Conservation (phyloP, 1,284 basidiomycete genomes). For the Puccinia coronata region DNA sequence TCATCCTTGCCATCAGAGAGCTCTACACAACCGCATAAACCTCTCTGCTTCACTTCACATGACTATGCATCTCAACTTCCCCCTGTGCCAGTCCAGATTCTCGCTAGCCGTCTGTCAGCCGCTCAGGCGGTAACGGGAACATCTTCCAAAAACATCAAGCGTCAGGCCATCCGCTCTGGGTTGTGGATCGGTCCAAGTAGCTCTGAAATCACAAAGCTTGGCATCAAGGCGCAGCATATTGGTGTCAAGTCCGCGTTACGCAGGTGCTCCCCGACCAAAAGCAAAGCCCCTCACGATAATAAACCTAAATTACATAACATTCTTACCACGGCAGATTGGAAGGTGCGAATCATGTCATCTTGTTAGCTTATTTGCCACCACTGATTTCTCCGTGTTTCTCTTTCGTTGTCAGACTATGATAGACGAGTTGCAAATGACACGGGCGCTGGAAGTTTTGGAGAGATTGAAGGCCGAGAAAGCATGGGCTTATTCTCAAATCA, state of each 20-base stretch:
- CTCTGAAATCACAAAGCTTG: constrained; percentile 38
- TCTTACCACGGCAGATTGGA: constrained; percentile 55
- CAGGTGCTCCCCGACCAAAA: neutral
- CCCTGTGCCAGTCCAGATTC: constrained; percentile 20
- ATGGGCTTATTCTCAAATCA: constrained; percentile 94
- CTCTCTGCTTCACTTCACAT: constrained; percentile 21
- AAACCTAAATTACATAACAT: constrained; percentile 51
- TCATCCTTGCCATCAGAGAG: constrained; percentile 26
- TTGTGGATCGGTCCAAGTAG: constrained; percentile 41
- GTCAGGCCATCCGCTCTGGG: constrained; percentile 39
- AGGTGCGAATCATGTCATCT: constrained; percentile 45
- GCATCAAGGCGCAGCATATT: constrained; percentile 41
- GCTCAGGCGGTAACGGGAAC: constrained; percentile 40
- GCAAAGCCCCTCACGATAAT: neutral
- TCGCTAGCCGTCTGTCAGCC: constrained; percentile 34
- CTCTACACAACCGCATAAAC: neutral
- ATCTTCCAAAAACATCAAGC: constrained; percentile 30
- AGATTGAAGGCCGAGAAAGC: constrained; percentile 74
- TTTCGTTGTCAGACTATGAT: constrained; percentile 51
- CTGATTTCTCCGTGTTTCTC: neutral
- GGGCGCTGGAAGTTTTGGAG: constrained; percentile 83
- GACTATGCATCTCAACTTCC: constrained; percentile 40
- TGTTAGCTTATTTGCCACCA: constrained; percentile 8
- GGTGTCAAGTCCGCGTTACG: constrained; percentile 35
- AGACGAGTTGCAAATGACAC: constrained; percentile 58